These are phyloP conservation scores for Stellera chamaejasme DNA, from an alignment of 345 rosid species.

Conservation along the genomic window DNA sequence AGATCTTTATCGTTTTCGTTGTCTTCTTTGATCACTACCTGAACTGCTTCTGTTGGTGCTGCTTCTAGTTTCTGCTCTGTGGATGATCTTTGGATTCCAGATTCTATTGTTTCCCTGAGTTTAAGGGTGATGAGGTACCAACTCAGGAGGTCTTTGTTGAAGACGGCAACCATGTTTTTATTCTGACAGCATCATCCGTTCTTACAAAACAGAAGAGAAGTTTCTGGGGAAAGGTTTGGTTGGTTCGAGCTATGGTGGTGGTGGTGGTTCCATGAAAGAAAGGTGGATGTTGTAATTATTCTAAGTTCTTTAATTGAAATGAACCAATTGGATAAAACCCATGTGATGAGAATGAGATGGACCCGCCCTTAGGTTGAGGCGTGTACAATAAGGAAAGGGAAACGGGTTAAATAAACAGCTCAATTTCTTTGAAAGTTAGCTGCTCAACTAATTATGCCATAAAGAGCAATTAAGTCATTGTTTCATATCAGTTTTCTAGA, in stretches of 20 bases:
- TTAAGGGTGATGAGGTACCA: slow-evolving; percentile 72
- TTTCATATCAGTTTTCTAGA: too few relatives aligned
- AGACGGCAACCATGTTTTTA: slow-evolving; percentile 50
- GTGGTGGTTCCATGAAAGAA: background rate
- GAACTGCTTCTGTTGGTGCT: slow-evolving; percentile 19
- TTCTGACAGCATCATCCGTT: background rate
- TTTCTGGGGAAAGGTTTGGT: background rate
- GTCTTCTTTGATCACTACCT: slow-evolving; percentile 17
- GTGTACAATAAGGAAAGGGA: too few relatives aligned
- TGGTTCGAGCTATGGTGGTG: background rate
- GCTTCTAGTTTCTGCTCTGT: slow-evolving; percentile 19
- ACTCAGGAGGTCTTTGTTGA: slow-evolving; percentile 58
- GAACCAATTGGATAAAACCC: slow-evolving; percentile 7
- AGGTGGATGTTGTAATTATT: background rate
- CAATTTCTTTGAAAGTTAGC: too few relatives aligned
- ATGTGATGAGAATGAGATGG: background rate
- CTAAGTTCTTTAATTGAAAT: background rate
- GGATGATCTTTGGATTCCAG: slow-evolving; percentile 24
- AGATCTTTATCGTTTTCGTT: slow-evolving; percentile 7
- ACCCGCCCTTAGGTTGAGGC: slow-evolving; percentile 9
- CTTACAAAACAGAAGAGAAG: too few relatives aligned
- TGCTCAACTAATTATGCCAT: too few relatives aligned
- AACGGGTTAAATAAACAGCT: too few relatives aligned
- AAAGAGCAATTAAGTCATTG: too few relatives aligned
- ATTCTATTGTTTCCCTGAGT: slow-evolving; percentile 57